Evolutionary conservation across 1,284 basidiomycete species (phyloP), one percentile per base, ranked within the genome.

Genomic region (Cryptococcus jaspeensis): DNA sequence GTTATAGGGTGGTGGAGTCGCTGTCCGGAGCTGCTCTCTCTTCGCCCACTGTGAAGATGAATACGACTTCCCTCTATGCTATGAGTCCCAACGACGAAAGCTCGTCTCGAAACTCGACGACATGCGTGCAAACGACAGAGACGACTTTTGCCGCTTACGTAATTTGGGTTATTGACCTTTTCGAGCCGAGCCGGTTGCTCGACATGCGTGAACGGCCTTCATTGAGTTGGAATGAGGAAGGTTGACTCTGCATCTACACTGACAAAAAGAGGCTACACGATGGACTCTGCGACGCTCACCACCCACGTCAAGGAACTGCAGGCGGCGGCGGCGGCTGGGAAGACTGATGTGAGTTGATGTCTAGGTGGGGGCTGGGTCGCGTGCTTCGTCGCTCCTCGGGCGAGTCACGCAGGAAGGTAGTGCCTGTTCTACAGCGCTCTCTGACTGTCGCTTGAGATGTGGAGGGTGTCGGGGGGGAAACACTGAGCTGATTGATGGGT

Each of bases 291-390:
- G 16, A 55, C 62, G 5, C 52, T 76, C n/a, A 68, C 66, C 3
- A 53, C 47, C 13, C 51, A 63, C 2, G 63, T 73, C 44, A 71
- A 69, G 61, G 67, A 72, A 59, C 56, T 76, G 46, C 69, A 65
- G 25, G 90, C 81, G 3, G 88, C 90, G 67, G 86, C 90, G 47
- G 84, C 84, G 67, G 89, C 87, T 52, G 85, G 82, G 50, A 85
- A 83, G 66, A 89, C 87, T 0, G 86, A 86, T 62, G 91, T 86
- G 46, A 87, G 85, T 40, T 88, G 4, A 18, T 23, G 13, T 22
- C 15, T 18, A 8, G 11, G 28, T n/a, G 32, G 12, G 8, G 2
- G 4, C 3, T 5, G 23, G 18, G 38, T 32, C 28, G 28, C 28
- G 28, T 32, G 28, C 28, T 4, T 4, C 28, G 28, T 32, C 28